Evolutionary conservation across 306 rosid genomes (phyloP).

Genomic region (peach (Prunus persica)): DNA sequence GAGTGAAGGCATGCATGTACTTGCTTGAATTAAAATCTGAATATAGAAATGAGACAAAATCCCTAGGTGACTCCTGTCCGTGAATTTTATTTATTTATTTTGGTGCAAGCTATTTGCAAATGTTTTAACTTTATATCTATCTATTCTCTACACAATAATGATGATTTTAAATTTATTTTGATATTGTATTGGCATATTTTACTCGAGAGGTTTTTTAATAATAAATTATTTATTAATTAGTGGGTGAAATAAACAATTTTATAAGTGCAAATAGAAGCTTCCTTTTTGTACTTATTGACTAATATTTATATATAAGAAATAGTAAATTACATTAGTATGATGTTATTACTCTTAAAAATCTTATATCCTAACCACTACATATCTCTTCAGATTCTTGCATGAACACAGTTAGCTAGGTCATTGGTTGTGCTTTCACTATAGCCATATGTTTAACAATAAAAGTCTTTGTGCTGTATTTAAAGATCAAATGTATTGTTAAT

Average conservation of each 20-base stretch:
- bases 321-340: neutral
- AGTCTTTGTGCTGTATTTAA: neutral
- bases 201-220: neutral
- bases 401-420: neutral
- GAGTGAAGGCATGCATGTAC: constrained; percentile 20
- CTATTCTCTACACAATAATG: neutral
- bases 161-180: too few relatives aligned
- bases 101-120: neutral
- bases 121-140: neutral
- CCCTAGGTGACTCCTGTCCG: neutral
- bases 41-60: constrained; percentile 19
- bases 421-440: neutral
- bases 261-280: neutral
- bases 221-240: neutral
- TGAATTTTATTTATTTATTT: neutral
- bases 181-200: too few relatives aligned
- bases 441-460: neutral
- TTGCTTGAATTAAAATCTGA: constrained; percentile 13
- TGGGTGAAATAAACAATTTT: neutral
- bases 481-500: too few relatives aligned
- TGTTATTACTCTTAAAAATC: neutral
- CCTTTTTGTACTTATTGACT: neutral
- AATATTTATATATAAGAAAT: neutral
- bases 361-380: neutral
- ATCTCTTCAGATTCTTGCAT: neutral